A percentile compares a stretch with the other conserved stretches of the same genome.
Conservation (phyloP, 108 stramenopile species). For the Cyclotella cryptica region DNA sequence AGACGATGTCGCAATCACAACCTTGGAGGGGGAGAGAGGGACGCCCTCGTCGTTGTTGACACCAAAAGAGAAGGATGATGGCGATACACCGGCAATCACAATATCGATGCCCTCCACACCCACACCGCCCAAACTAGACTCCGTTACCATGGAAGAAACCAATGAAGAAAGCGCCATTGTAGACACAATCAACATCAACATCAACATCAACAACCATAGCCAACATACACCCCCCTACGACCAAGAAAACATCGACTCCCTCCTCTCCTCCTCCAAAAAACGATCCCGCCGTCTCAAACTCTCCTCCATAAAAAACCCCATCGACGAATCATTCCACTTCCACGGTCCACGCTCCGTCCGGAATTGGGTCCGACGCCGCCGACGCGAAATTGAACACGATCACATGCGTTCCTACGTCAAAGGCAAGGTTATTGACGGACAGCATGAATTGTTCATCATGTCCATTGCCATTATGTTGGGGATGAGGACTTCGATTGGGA, state of each 20-base stretch:
- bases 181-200: neutral
- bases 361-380: constrained; percentile 34
- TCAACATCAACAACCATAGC: neutral
- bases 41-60: no score
- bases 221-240: neutral
- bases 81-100: no score
- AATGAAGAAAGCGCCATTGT: neutral
- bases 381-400: constrained; percentile 4
- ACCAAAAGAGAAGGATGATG: no score
- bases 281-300: neutral
- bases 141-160: no score
- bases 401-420: constrained; percentile 66
- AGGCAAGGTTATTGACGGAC: constrained; percentile 93
- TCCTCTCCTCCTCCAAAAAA: neutral
- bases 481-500: constrained; percentile 87
- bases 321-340: constrained; percentile 39
- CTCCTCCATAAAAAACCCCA: neutral
- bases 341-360: constrained; percentile 38
- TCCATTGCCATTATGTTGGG: constrained; percentile 99
- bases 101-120: no score
- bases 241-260: neutral
- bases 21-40: neutral
- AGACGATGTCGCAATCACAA: neutral
- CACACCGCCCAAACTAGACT: no score
- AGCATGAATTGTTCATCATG: constrained; percentile 94